phyloP scores from a whole-genome alignment of 495 filamentous ascomycete species.

The Penicillium tannophilum region DNA sequence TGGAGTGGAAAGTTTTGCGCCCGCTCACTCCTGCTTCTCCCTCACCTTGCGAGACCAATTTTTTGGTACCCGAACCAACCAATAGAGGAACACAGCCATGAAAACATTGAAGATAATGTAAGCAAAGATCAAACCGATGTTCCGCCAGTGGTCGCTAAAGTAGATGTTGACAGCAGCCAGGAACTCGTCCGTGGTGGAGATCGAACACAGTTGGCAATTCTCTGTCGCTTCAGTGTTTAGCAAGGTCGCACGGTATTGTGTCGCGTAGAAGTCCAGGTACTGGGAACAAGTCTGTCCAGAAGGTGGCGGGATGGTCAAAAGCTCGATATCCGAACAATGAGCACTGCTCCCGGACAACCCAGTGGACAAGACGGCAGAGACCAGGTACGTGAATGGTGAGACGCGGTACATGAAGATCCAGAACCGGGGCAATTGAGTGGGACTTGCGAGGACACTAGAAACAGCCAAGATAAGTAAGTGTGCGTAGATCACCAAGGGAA shows the following conservation, averaged over 20 bases:
- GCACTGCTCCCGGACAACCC: conserved; percentile 61
- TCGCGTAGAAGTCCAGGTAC: conserved; percentile 59
- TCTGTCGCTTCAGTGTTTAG: conserved; percentile 49
- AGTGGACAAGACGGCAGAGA: conserved; percentile 63
- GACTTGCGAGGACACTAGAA: conserved; percentile 67
- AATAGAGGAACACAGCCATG: conserved; percentile 76
- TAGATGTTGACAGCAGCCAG: conserved; percentile 49
- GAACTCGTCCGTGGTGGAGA: conserved; percentile 64
- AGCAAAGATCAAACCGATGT: conserved; percentile 70
- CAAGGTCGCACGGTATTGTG: conserved; percentile 52
- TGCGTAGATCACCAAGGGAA: conserved; percentile 7
- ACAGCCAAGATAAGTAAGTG: conserved; percentile 3
- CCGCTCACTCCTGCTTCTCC: conserved; percentile 40
- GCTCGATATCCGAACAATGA: conserved; percentile 63
- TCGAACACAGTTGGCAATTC: conserved; percentile 63
- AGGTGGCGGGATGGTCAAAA: conserved; percentile 56
- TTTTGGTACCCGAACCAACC: conserved; percentile 78
- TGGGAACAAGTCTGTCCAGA: conserved; percentile 53
- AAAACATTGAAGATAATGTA: conserved; percentile 78
- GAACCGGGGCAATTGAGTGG: conserved; percentile 64
- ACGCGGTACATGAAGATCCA: conserved; percentile 88
- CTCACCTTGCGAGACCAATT: conserved; percentile 48
- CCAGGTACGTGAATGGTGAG: conserved; percentile 73
- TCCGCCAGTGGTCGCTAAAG: conserved; percentile 65
- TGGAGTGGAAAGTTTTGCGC: not conserved